phyloP scores from a whole-genome alignment of 2,329 filamentous ascomycete genomes.

The Chaetothyriales sp. region DNA sequence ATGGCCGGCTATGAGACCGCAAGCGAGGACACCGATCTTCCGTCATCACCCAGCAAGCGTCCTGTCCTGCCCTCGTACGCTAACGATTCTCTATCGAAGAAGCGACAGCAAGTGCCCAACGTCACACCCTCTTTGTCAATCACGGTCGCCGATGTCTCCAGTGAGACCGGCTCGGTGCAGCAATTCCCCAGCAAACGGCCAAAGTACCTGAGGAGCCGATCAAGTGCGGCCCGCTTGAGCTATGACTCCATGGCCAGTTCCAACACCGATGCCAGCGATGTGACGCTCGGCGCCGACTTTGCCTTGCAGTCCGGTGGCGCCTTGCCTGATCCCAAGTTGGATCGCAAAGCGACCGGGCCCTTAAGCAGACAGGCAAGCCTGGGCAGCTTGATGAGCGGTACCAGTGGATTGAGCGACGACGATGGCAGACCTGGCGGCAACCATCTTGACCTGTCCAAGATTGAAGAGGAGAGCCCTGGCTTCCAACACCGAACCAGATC shows the following conservation, averaged over 20 bases:
- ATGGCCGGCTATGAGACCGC: conserved; percentile 20
- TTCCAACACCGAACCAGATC: conserved; percentile 19
- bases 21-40: conserved; percentile 10
- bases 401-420: conserved; percentile 37
- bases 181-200: conserved; percentile 29
- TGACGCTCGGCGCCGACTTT: conserved; percentile 62
- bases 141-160: conserved; percentile 4
- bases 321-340: conserved; percentile 31
- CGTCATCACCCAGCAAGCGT: conserved; percentile 5
- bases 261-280: conserved; percentile 53
- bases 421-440: conserved; percentile 29
- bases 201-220: conserved; percentile 40
- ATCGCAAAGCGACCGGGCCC: conserved; percentile 29
- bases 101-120: neutral
- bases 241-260: conserved; percentile 39
- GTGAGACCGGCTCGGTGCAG: conserved; percentile 1
- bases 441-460: conserved; percentile 32
- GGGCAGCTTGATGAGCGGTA: conserved; percentile 72
- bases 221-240: conserved; percentile 44
- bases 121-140: neutral
- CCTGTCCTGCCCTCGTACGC: conserved; percentile 5
- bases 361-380: conserved; percentile 69
- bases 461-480: conserved; percentile 41
- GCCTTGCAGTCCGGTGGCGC: conserved; percentile 71
- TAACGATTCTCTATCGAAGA: conserved; percentile 9